A percentile compares a stretch with the other conserved stretches of the same genome.
Evolutionary conservation across 1,139 yeast genomes (phyloP).

Genomic region (Pichia norvegensis): DNA sequence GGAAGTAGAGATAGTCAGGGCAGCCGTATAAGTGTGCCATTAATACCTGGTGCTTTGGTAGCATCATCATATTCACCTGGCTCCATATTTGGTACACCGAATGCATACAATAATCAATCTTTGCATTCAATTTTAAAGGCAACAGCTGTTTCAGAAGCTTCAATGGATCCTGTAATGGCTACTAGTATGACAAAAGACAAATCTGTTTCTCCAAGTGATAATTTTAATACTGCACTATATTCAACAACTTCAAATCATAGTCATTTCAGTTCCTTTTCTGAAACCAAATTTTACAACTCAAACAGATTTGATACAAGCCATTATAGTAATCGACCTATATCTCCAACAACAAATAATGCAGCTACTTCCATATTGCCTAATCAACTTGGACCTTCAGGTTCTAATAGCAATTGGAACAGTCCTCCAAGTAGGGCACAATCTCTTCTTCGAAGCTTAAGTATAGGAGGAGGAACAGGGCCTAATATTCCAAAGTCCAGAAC

Average conservation of each 20-base stretch:
- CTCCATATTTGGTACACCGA: constrained; percentile 6
- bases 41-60: constrained; percentile 6
- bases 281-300: neutral
- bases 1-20: constrained; percentile 4
- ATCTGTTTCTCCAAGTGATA: neutral
- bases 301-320: neutral
- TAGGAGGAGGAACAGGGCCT: constrained; percentile 1
- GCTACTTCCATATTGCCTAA: neutral
- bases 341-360: neutral
- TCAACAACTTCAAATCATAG: neutral
- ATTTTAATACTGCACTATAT: neutral
- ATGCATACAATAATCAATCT: constrained; percentile 9
- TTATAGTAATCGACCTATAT: neutral
- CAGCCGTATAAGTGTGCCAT: constrained; percentile 9
- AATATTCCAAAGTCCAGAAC: constrained; percentile 7
- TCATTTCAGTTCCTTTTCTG: constrained; percentile 6
- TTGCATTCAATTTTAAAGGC: constrained; percentile 20
- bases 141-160: constrained; percentile 17
- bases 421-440: constrained; percentile 11
- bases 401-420: neutral
- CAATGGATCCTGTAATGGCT: neutral
- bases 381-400: neutral
- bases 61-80: constrained; percentile 22
- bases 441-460: constrained; percentile 8
- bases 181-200: constrained; percentile 1